Conservation (phyloP, 2,329 filamentous ascomycete species). For the Cercospora sesami region DNA sequence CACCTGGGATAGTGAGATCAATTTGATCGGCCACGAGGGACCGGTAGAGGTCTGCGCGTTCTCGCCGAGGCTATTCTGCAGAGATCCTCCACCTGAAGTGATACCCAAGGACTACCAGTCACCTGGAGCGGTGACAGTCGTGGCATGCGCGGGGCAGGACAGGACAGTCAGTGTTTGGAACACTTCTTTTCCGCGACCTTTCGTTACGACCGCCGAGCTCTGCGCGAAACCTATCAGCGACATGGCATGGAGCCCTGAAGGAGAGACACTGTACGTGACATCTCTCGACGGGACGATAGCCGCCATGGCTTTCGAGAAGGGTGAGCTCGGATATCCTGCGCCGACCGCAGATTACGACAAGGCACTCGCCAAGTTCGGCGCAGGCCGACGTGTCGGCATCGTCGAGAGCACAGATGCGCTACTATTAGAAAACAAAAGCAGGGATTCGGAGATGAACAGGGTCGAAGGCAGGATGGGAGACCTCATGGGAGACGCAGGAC, state of each 20-base stretch:
- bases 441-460: constrained; percentile 82
- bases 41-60: constrained; percentile 97
- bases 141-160: constrained; percentile 94
- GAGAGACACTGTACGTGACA: constrained; percentile 79
- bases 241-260: constrained; percentile 89
- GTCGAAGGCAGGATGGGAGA: constrained; percentile 96
- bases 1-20: constrained; percentile 94
- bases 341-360: constrained; percentile 87
- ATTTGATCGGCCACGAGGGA: constrained; percentile 93
- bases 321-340: constrained; percentile 87
- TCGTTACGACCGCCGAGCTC: constrained; percentile 86
- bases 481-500: constrained; percentile 85
- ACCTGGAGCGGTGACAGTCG: constrained; percentile 74
- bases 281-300: constrained; percentile 89
- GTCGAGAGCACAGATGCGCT: constrained; percentile 89
- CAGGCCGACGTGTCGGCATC: constrained; percentile 83
- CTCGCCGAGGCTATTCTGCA: constrained; percentile 83
- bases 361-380: constrained; percentile 88
- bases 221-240: constrained; percentile 91
- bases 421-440: constrained; percentile 80
- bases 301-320: constrained; percentile 75
- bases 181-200: constrained; percentile 86
- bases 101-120: constrained; percentile 46
- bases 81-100: constrained; percentile 60
- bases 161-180: constrained; percentile 98